Conservation (phyloP, 495 filamentous ascomycete genomes). For the Lepraria neglecta region DNA sequence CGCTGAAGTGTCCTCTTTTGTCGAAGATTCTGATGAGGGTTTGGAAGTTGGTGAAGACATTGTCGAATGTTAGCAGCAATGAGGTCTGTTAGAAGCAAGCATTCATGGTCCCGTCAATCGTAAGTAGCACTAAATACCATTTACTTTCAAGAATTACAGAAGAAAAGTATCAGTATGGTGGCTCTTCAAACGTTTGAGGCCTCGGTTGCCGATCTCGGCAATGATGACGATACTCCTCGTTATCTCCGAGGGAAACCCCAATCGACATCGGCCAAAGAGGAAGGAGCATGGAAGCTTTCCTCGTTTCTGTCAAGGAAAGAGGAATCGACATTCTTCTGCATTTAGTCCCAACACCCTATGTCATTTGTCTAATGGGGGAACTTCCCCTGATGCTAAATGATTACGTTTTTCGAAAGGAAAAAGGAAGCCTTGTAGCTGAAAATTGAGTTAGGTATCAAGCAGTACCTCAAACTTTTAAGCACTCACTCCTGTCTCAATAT, state of each 20-base stretch:
- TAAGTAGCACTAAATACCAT: no score
- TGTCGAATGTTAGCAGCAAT: background rate
- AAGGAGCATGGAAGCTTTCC: background rate
- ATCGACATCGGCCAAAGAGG: background rate
- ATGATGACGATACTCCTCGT: background rate
- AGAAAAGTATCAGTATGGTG: no score
- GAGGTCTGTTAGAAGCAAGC: background rate
- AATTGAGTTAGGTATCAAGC: slow-evolving; percentile 4
- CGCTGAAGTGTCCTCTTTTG: background rate
- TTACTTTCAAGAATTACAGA: no score
- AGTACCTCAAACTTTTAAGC: background rate
- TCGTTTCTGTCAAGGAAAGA: background rate
- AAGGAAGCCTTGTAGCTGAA: background rate
- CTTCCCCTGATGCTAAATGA: background rate
- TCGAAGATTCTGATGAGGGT: background rate
- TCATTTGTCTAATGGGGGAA: background rate
- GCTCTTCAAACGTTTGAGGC: background rate
- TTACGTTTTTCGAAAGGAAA: background rate
- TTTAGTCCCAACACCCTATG: no score
- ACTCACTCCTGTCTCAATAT: no score
- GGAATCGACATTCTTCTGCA: no score
- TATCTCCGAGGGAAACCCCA: background rate
- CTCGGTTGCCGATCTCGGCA: background rate
- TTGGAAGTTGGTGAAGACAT: background rate
- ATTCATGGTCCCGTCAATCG: background rate